Evolutionary conservation across 495 filamentous ascomycete genomes (phyloP).

Genomic region (Daldinia grandis): DNA sequence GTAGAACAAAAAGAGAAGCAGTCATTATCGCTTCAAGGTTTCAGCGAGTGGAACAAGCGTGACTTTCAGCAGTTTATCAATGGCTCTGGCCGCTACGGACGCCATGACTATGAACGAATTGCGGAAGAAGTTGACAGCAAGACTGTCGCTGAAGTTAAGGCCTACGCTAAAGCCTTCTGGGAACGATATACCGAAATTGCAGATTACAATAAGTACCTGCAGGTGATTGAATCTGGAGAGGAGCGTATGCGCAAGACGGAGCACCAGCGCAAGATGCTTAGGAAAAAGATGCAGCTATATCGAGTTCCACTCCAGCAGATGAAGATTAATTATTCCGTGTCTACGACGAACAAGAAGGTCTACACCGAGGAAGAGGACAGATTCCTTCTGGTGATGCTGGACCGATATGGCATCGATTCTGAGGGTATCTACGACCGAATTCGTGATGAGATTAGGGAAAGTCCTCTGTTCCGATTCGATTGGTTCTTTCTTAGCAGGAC

Average conservation of each 20-base stretch:
- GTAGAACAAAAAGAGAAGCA: constrained; percentile 88
- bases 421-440: constrained; percentile 87
- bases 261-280: constrained; percentile 92
- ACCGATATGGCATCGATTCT: constrained; percentile 86
- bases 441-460: constrained; percentile 91
- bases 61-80: constrained; percentile 99
- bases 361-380: constrained; percentile 99
- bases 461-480: constrained; percentile 94
- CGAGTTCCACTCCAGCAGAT: constrained; percentile 96
- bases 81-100: constrained; percentile 90
- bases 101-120: constrained; percentile 82
- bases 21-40: constrained; percentile 80
- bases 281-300: constrained; percentile 94
- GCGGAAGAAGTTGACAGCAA: constrained; percentile 93
- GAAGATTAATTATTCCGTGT: constrained; percentile 98
- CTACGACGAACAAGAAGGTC: constrained; percentile 99
- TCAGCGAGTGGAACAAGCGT: constrained; percentile 91
- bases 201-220: constrained; percentile 86
- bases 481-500: constrained; percentile 99
- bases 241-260: constrained; percentile 86
- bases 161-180: constrained; percentile 96
- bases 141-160: constrained; percentile 80
- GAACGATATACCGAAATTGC: constrained; percentile 85
- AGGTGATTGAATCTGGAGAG: constrained; percentile 89
- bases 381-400: constrained; percentile 92